phyloP scores from a whole-genome alignment of 148 eudicot genomes.

The Fagopyrum homotropicum region DNA sequence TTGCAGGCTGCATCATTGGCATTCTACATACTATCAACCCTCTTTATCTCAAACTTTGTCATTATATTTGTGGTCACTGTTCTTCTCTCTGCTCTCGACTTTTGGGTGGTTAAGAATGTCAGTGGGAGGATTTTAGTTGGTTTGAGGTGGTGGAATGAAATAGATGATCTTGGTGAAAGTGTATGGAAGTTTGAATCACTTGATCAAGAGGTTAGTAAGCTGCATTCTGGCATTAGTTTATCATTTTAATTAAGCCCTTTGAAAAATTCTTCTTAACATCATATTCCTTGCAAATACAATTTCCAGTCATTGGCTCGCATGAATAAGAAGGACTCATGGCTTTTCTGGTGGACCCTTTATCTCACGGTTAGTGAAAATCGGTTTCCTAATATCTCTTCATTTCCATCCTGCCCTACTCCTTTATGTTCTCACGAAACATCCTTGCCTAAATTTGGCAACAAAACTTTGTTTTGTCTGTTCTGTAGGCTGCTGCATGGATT shows the following conservation, averaged over 20 bases:
- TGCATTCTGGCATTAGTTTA: background rate
- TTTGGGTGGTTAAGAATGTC: slow-evolving; percentile 99
- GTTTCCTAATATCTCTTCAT: slow-evolving; percentile 3
- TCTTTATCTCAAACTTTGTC: slow-evolving; percentile 75
- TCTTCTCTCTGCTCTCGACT: slow-evolving; percentile 83
- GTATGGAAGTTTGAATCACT: slow-evolving; percentile 98
- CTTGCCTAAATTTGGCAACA: background rate
- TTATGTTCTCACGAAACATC: background rate
- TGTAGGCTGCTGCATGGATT: slow-evolving; percentile 84
- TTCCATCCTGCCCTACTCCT: background rate
- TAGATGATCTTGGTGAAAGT: slow-evolving; percentile 79
- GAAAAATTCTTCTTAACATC: background rate
- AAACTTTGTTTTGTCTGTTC: slow-evolving; percentile 15
- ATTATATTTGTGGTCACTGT: slow-evolving; percentile 91
- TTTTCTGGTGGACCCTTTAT: slow-evolving; percentile 97
- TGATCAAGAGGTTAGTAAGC: slow-evolving; percentile 77
- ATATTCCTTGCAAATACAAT: slow-evolving; percentile 4
- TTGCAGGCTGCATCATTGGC: slow-evolving; percentile 90
- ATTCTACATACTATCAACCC: slow-evolving; percentile 86
- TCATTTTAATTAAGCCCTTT: background rate
- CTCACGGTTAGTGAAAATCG: slow-evolving; percentile 53
- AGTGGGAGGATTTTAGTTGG: slow-evolving; percentile 98
- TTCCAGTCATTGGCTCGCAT: slow-evolving; percentile 88
- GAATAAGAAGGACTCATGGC: slow-evolving; percentile 98
- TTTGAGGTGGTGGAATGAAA: slow-evolving; percentile 99